Evolutionary conservation across 208 protist genomes (phyloP).

Genomic region (Leishmania turanica): DNA sequence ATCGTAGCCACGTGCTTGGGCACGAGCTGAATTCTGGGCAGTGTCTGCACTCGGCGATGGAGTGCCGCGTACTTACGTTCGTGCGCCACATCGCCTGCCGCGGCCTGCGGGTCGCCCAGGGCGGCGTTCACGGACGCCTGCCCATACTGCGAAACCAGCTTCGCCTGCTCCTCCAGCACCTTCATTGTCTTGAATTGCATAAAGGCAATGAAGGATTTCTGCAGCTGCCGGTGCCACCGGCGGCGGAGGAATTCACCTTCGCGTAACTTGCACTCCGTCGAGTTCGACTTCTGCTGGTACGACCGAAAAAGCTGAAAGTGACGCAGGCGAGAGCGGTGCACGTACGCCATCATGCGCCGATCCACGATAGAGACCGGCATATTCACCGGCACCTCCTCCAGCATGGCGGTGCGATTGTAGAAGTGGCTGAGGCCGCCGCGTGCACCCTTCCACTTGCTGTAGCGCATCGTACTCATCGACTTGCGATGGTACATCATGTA

Average conservation of each 20-base stretch:
- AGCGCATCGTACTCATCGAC: conserved; percentile 86
- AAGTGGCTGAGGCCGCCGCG: conserved; percentile 86
- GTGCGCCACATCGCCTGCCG: conserved; percentile 22
- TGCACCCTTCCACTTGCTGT: conserved; percentile 78
- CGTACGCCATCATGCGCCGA: conserved; percentile 88
- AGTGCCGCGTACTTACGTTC: conserved; percentile 58
- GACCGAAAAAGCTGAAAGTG: conserved; percentile 91
- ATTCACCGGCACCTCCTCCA: conserved; percentile 70
- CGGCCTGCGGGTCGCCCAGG: conserved; percentile 64
- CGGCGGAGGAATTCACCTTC: conserved; percentile 89
- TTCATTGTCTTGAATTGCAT: conserved; percentile 94
- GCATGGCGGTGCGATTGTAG: conserved; percentile 86
- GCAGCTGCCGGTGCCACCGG: conserved; percentile 75
- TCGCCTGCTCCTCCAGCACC: conserved; percentile 88
- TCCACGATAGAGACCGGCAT: conserved; percentile 82
- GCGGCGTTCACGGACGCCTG: conserved; percentile 89
- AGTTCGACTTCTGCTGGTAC: conserved; percentile 87
- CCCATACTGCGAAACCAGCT: conserved; percentile 81
- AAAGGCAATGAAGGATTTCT: conserved; percentile 91
- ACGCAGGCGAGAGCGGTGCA: conserved; percentile 81
- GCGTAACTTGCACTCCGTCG: conserved; percentile 86
- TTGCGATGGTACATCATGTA: conserved; percentile 93
- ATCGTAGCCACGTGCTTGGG: conserved; percentile 91
- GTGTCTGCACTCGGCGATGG: conserved; percentile 58
- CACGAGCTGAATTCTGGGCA: conserved; percentile 73